A percentile compares a stretch with the other conserved stretches of the same genome.
Evolutionary conservation across 2,329 filamentous ascomycete species (phyloP).

Genomic region (Pseudocercospora musae): DNA sequence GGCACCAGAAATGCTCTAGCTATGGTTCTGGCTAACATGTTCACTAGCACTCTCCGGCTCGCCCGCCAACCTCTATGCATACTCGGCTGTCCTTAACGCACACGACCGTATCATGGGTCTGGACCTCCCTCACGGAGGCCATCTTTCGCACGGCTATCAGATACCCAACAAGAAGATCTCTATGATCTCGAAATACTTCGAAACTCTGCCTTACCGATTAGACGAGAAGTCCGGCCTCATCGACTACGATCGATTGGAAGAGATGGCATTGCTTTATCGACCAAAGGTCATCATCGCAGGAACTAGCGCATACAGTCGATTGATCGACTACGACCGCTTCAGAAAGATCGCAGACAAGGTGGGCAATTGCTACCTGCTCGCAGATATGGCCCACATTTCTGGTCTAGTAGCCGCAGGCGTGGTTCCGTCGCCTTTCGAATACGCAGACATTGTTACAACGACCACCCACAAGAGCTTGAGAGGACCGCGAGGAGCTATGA

Average conservation of each 20-base stretch:
- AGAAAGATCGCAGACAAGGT: slow-evolving; percentile 86
- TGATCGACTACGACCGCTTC: slow-evolving; percentile 94
- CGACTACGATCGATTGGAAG: slow-evolving; percentile 88
- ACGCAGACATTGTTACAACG: slow-evolving; percentile 92
- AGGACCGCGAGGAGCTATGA: slow-evolving; percentile 92
- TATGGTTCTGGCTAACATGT: background rate
- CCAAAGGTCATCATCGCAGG: slow-evolving; percentile 95
- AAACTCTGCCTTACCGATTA: slow-evolving; percentile 91
- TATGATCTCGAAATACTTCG: slow-evolving; percentile 98
- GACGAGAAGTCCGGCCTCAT: slow-evolving; percentile 89
- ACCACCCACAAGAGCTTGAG: slow-evolving; percentile 97
- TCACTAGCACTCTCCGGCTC: slow-evolving; percentile 55
- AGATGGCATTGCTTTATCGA: slow-evolving; percentile 81
- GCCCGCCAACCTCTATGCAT: slow-evolving; percentile 96
- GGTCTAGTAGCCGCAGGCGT: slow-evolving; percentile 90
- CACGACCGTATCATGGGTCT: slow-evolving; percentile 97
- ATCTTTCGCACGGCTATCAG: slow-evolving; percentile 96
- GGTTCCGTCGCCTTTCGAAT: slow-evolving; percentile 81
- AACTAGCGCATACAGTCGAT: slow-evolving; percentile 89
- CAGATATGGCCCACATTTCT: slow-evolving; percentile 97
- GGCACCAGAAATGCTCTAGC: background rate
- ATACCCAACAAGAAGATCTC: slow-evolving; percentile 96
- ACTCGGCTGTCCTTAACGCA: slow-evolving; percentile 93
- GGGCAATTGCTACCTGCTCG: slow-evolving; percentile 78
- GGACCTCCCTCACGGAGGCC: slow-evolving; percentile 89